Percentiles rank a stretch among this genome's conserved stretches.
These are phyloP conservation scores for Scheffersomyces amazonensis DNA, from an alignment of 805 yeast species.

Conservation along the genomic window DNA sequence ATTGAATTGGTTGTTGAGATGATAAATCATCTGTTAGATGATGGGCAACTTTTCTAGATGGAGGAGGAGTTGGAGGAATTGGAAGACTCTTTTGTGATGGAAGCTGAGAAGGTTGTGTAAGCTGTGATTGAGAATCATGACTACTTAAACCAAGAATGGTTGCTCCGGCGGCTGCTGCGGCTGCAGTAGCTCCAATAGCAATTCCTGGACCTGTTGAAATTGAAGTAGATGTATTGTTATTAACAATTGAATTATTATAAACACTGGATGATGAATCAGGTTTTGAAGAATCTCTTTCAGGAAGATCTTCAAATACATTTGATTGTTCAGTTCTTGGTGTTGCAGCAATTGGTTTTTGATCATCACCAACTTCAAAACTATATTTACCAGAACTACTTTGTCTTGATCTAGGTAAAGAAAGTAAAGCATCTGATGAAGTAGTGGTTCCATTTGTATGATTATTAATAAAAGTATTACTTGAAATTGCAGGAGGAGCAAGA, in stretches of 20 bases:
- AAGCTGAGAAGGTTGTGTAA: not conserved
- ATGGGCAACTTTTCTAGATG: slow-evolving; percentile 48
- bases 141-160: slow-evolving; percentile 1
- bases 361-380: slow-evolving; percentile 43
- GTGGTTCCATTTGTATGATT: not conserved
- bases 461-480: not conserved
- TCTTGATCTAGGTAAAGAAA: slow-evolving; percentile 11
- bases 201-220: slow-evolving; percentile 4
- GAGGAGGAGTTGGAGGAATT: slow-evolving; percentile 50
- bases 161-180: slow-evolving; percentile 5
- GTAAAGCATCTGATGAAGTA: slow-evolving; percentile 5
- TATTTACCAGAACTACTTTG: slow-evolving; percentile 22
- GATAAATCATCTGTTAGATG: slow-evolving; percentile 21
- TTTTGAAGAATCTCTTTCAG: slow-evolving; percentile 10
- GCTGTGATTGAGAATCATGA: not conserved
- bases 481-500: not conserved
- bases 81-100: not conserved
- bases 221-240: not conserved
- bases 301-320: slow-evolving; percentile 8
- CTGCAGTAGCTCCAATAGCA: slow-evolving; percentile 7
- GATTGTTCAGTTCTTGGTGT: slow-evolving; percentile 21
- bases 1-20: slow-evolving; percentile 2
- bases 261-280: not conserved
- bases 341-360: slow-evolving; percentile 24
- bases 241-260: too few species aligned